Evolutionary conservation across 352 stramenopile genomes (phyloP).

Genomic region (Globisporangium ultimum): DNA sequence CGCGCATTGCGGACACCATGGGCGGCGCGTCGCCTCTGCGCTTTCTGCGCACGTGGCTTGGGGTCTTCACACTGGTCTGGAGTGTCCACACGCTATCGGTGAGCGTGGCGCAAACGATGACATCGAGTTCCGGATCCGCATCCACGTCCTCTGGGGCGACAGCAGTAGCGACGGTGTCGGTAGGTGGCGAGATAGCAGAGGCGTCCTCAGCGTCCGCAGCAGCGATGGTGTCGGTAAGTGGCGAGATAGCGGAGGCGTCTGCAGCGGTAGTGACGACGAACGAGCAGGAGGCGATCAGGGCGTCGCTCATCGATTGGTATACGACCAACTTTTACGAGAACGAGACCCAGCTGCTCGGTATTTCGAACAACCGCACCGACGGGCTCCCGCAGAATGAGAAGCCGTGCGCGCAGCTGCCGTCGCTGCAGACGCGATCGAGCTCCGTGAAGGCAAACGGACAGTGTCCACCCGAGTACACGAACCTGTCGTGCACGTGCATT

Average conservation of each 20-base stretch:
- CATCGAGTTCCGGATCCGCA: too few species aligned
- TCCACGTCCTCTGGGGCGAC: too few species aligned
- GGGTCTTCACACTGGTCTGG: too few species aligned
- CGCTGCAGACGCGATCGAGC: conserved; percentile 25
- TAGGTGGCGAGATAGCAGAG: not conserved
- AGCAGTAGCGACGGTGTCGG: not conserved
- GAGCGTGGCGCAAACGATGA: too few species aligned
- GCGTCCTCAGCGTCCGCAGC: too few species aligned
- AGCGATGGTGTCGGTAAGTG: too few species aligned
- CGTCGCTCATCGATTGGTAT: conserved; percentile 18
- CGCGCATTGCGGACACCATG: too few species aligned
- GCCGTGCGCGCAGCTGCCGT: conserved; percentile 22
- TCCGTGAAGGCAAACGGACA: conserved; percentile 21
- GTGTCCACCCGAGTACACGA: conserved; percentile 27
- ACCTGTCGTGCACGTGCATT: conserved; percentile 42
- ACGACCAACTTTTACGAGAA: conserved; percentile 26
- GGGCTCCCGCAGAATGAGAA: conserved; percentile 9
- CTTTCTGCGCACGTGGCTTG: too few species aligned
- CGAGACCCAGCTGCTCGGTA: conserved; percentile 27
- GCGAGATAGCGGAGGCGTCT: not conserved
- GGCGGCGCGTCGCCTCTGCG: too few species aligned
- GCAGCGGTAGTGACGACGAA: not conserved
- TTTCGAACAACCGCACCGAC: conserved; percentile 9
- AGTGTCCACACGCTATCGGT: too few species aligned
- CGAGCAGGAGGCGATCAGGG: conserved; percentile 12